Percentiles rank a stretch among this genome's conserved stretches.
phyloP scores from a whole-genome alignment of 495 filamentous ascomycete species.

The Pseudoneurospora amorphoporcata region DNA sequence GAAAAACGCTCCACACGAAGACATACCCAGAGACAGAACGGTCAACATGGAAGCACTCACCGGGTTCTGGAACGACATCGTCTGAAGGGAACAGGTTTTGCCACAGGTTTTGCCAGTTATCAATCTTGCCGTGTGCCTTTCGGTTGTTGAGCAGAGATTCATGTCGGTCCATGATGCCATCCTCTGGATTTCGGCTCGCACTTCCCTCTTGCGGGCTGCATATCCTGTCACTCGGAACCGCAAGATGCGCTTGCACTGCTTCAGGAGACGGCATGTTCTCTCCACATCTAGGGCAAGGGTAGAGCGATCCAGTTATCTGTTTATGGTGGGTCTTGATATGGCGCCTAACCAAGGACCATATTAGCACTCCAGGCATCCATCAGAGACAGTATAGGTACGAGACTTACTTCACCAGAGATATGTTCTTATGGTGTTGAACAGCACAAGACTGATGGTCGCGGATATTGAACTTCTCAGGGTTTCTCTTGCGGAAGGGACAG shows the following conservation, averaged over 20 bases:
- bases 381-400: no score
- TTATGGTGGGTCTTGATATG: slow-evolving; percentile 22
- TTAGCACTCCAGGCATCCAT: not conserved
- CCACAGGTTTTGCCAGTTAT: slow-evolving; percentile 19
- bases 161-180: slow-evolving; percentile 14
- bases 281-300: slow-evolving; percentile 19
- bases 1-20: not conserved
- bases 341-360: slow-evolving; percentile 3
- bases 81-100: slow-evolving; percentile 13
- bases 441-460: slow-evolving; percentile 23
- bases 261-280: slow-evolving; percentile 6
- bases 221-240: slow-evolving; percentile 5
- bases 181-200: slow-evolving; percentile 17
- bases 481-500: slow-evolving; percentile 31
- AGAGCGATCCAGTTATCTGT: not conserved
- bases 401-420: slow-evolving; percentile 24
- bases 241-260: slow-evolving; percentile 9
- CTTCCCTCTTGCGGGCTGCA: slow-evolving; percentile 7
- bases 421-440: slow-evolving; percentile 13
- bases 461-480: slow-evolving; percentile 28
- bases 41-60: slow-evolving; percentile 1
- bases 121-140: slow-evolving; percentile 17
- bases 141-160: slow-evolving; percentile 19
- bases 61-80: slow-evolving; percentile 2
- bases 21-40: not conserved